phyloP scores from a whole-genome alignment of 2,329 filamentous ascomycete genomes.

The Fusarium vanettenii region DNA sequence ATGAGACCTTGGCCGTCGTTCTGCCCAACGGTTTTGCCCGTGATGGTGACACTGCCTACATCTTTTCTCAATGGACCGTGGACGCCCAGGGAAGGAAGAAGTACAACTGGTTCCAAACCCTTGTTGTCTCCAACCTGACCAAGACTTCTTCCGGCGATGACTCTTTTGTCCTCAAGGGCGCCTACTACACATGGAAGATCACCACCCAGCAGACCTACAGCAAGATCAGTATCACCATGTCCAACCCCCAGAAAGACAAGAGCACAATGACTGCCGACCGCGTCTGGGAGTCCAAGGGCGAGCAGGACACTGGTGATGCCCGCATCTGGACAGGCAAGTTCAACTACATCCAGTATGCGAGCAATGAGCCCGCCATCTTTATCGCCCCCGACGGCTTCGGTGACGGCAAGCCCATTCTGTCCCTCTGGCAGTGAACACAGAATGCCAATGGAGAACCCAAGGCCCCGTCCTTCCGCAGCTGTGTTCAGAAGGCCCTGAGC shows the following conservation, averaged over 20 bases:
- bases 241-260: conserved; percentile 5
- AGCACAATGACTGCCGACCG: neutral
- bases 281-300: conserved; percentile 22
- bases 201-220: conserved; percentile 21
- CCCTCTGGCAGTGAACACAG: conserved; percentile 32
- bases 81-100: conserved; percentile 25
- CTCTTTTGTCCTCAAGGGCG: conserved; percentile 11
- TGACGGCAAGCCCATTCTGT: conserved; percentile 28
- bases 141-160: conserved; percentile 8
- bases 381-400: conserved; percentile 36
- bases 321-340: conserved; percentile 39
- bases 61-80: conserved; percentile 35
- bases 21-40: conserved; percentile 32
- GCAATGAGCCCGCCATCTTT: conserved; percentile 31
- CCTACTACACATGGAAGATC: conserved; percentile 18
- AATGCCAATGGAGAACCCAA: conserved; percentile 11
- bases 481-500: neutral
- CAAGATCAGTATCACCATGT: conserved; percentile 23
- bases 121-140: conserved; percentile 4
- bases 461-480: conserved; percentile 1
- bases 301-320: neutral
- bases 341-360: conserved; percentile 21
- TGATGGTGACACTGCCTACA: conserved; percentile 33
- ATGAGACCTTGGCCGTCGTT: conserved; percentile 34
- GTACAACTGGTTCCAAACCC: conserved; percentile 27